Conservation (phyloP, 129 eudicot species). For the Flaveria trinervia region DNA sequence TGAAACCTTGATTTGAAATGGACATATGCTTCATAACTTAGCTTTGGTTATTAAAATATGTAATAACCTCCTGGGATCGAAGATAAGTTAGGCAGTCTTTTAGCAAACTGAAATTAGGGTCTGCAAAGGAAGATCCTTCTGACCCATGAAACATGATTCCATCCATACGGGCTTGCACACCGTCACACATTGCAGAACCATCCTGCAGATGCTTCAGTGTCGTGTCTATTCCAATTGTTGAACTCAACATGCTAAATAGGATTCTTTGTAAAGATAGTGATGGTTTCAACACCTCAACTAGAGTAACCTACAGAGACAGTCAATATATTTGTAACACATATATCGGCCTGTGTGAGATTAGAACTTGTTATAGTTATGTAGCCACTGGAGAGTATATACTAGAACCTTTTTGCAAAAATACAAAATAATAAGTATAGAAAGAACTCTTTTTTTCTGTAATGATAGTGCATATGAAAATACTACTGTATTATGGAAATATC, state of each 20-base stretch:
- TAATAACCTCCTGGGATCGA: constrained; percentile 9
- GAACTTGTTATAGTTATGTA: no score
- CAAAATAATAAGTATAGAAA: no score
- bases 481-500: no score
- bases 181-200: constrained; percentile 45
- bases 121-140: constrained; percentile 37
- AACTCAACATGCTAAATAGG: no score
- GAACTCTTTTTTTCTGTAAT: no score
- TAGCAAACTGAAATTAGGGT: constrained; percentile 23
- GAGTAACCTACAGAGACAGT: constrained; percentile 54
- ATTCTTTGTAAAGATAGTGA: constrained; percentile 56
- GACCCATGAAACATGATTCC: constrained; percentile 44
- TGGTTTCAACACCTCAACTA: constrained; percentile 71
- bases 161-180: constrained; percentile 54
- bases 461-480: no score
- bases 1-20: neutral
- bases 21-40: constrained; percentile 2
- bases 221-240: no score
- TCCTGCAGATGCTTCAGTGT: neutral
- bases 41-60: neutral
- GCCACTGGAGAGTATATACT: no score
- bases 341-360: neutral
- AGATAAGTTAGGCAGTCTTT: constrained; percentile 59
- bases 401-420: no score
- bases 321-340: neutral